These are phyloP conservation scores for Entonaema liquescens DNA, from an alignment of 495 filamentous ascomycete genomes.

Conservation along the genomic window DNA sequence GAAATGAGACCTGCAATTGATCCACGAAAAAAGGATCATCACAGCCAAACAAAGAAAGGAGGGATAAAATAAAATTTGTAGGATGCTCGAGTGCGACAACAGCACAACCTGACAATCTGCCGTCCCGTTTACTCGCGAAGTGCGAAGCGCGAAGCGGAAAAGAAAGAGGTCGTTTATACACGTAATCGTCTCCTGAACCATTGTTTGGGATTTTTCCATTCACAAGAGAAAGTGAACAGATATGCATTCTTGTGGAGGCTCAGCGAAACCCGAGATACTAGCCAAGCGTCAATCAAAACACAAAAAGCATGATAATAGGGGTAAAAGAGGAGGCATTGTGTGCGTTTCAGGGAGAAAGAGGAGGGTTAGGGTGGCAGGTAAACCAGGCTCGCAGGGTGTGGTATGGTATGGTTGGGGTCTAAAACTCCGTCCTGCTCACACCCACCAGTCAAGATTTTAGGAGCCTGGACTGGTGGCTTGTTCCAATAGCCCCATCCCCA, in stretches of 20 bases:
- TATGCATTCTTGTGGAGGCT: slow-evolving; percentile 6
- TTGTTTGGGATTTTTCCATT: slow-evolving; percentile 37
- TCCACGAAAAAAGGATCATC: slow-evolving; percentile 43
- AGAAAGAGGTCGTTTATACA: slow-evolving; percentile 23
- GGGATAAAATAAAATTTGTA: slow-evolving; percentile 27
- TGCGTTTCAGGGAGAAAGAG: slow-evolving; percentile 46
- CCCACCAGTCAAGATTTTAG: slow-evolving; percentile 30
- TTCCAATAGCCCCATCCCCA: slow-evolving; percentile 20
- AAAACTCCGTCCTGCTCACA: slow-evolving; percentile 40
- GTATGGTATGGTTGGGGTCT: slow-evolving; percentile 39
- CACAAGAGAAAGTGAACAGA: slow-evolving; percentile 10
- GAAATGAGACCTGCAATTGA: slow-evolving; percentile 47
- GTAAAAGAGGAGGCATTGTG: slow-evolving; percentile 36
- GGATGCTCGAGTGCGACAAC: slow-evolving; percentile 33
- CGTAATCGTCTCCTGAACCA: slow-evolving; percentile 23
- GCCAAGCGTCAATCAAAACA: slow-evolving; percentile 32
- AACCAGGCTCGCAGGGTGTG: slow-evolving; percentile 27
- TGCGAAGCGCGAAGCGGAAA: background rate
- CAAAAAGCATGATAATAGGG: slow-evolving; percentile 39
- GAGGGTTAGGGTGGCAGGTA: slow-evolving; percentile 36
- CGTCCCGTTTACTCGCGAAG: slow-evolving; percentile 21
- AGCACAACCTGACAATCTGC: slow-evolving; percentile 34
- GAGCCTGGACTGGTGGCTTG: slow-evolving; percentile 31
- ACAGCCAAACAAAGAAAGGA: slow-evolving; percentile 37
- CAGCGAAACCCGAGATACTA: slow-evolving; percentile 26